Conservation (phyloP, 176 grass and related monocot species). For the Rhynchospora breviuscula region DNA sequence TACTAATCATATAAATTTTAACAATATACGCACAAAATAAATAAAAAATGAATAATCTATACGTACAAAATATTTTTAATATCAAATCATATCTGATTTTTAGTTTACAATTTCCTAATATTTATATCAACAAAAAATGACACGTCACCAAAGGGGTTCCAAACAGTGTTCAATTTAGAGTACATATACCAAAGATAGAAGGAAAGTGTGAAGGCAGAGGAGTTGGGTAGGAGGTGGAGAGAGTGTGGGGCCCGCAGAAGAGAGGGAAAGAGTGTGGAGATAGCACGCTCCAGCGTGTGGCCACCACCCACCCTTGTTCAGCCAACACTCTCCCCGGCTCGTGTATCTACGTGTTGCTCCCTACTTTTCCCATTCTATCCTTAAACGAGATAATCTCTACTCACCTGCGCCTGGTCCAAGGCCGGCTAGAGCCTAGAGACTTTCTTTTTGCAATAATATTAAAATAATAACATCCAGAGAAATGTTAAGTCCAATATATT, state of each 20-base stretch:
- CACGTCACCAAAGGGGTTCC: neutral
- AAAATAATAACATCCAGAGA: too few species aligned
- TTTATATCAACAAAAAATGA: neutral
- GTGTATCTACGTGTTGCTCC: slow-evolving; percentile 10
- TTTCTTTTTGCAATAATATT: too few species aligned
- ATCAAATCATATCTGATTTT: too few species aligned
- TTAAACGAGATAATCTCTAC: neutral
- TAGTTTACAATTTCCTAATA: too few species aligned
- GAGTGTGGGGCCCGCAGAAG: neutral
- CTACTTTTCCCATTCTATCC: neutral
- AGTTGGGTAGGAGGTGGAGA: neutral
- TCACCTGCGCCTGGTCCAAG: neutral
- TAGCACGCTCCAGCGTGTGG: slow-evolving; percentile 36
- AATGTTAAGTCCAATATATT: too few species aligned
- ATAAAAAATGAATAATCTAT: too few species aligned
- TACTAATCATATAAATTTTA: too few species aligned
- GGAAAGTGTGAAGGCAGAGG: neutral
- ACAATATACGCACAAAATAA: too few species aligned
- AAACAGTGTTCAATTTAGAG: neutral
- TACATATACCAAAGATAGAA: neutral
- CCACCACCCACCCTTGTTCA: slow-evolving; percentile 19
- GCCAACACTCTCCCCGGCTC: neutral
- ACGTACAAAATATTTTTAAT: too few species aligned
- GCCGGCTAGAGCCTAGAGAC: neutral
- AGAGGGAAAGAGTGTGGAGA: slow-evolving; percentile 14